Base-by-base conservation (phyloP, 768 basidiomycete species). In the Boletellus ananiceps region DNA sequence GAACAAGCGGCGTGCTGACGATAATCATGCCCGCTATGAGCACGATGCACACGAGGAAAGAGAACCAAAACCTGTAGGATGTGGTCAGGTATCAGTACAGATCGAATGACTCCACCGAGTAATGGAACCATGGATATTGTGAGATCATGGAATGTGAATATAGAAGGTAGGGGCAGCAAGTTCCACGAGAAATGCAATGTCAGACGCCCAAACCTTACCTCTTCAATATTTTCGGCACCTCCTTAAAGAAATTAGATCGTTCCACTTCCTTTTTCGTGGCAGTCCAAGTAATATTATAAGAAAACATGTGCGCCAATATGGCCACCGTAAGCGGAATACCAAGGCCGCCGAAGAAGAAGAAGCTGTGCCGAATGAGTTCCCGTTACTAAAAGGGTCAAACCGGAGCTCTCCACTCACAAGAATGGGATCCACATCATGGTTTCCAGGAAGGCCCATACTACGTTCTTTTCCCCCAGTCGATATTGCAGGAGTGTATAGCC, bases 201-300 rank as follows among this genome's bases (percentile, higher is more conserved):
- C 19, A 13, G 41, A 50, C 0, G 21, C 37, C 38, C 12, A 46
- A 18, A 32, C 15, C 66, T 50, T 31, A 66, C 64, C 64, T 57
- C 60, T 84, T 82, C 67, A 83, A 71, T 63, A 94, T 91, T 53
- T 75, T 81, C 4, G 92, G 92, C 19, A 93, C 82, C 66, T 95
- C 92, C 47, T 86, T 80, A 79, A 88, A 93, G 74, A 95, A 93
- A 64, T 93, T 93, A 5, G 86, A 88, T 41, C 81, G 76, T 67
- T 93, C 85, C 35, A 93, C 88, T 67, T 89, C 87, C 78, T 92
- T 93, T 57, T 79, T 76, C 6, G 81, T 83, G 29, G 80, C 74
- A 5, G 73, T 71, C 82, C 81, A 83, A 12, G 66, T 68, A 61
- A 79, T 76, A 61, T 83, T 74, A 56, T 80, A 83, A 32, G 79